Base-by-base conservation (phyloP, 768 basidiomycete genomes). In the Tricholoma bakamatsutake region DNA sequence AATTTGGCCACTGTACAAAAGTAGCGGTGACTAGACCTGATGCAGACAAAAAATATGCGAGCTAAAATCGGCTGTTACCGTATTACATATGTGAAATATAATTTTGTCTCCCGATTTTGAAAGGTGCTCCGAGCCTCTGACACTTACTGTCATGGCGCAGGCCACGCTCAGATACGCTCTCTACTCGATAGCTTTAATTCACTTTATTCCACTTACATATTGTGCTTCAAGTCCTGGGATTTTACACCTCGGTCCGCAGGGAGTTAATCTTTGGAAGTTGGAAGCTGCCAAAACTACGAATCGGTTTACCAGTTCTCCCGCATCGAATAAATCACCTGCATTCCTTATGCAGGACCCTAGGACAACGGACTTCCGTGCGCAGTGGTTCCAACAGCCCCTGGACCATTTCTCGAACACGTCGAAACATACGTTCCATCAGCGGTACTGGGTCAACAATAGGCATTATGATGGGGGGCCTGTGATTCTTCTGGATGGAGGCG, bases 381-480 rank as follows among this genome's bases (percentile, higher is more conserved):
- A 81, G 48, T 90, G 82, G 75, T 95, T 96, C 71, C 69, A 78
- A 53, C 94, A 98, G 65, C 92, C 90, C 2, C 71, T 96, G 58
- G 92, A 95, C 65, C 94, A 98, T 66, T 87, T 88, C 61, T 73
- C 78, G 59, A 74, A 74, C 34, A 66, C 73, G 11, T 71, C 73
- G 9, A 71, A 73, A 42, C 79, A 81, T 42, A 90, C 84, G 0
- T 98, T 91, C 71, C 71, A 78, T 51, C 94, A 98, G 66, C 80
- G 96, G 17, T 99, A 93, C 70, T 99, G 96, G 96, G 77, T 95
- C 35, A 94, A 87, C 65, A 81, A 82, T 17, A 80, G 89, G 33
- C 84, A 91, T 68, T 98, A 95, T 5, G 70, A 77, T 2, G 83
- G 85, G 43, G 89, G 85, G 2, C 96, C 95, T 0, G 91, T 98